Base-by-base conservation (phyloP, 345 rosid genomes). In the Hirschfeldia incana region DNA sequence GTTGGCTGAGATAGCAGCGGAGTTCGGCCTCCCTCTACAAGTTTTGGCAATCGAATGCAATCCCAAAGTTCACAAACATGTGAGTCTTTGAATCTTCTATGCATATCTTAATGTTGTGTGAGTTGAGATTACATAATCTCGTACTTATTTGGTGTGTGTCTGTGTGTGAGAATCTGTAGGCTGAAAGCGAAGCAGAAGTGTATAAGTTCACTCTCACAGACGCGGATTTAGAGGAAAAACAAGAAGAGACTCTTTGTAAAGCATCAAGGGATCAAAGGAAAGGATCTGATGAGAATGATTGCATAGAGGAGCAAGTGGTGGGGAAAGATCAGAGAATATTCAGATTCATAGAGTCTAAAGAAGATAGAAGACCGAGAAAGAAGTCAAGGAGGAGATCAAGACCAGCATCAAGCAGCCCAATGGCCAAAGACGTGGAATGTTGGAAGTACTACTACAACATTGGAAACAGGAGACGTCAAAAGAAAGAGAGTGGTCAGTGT, bases 41-140 rank as follows among this genome's bases (percentile, higher is more conserved):
- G 79, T 88, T 72, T 85, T 90, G 81, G 90, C 90, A 6, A 63
- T 92, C 10, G 89, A 88, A 72, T 87, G 81, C 81, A 64, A 83
- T 77, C 61, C 91, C 0, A 85, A 85, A 1, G 44, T 42, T 65
- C 59, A 77, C 34, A 70, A 70, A 26, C 17, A 70, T 46, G 81
- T 77, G 33, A 70, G 28, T 55, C 8, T 36, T 71, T 65, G 12
- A 5, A 12, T 65, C 58, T 57, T 13, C 26, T 60, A 0, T 60
- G 61, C 4, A 4, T 27, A 33, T 77, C 44, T 16, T 27, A 34
- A 34, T 33, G 37, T 13, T 21, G 8, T 34, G 12, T 0, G 6
- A 34, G 70, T 51, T 49, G 6, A 44, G 9, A 65, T 65, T 66
- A 66, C 27, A n/a, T 55, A 37, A 57, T 55, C 33, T 57, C 5